A percentile compares a stretch with the other conserved stretches of the same genome.
These are phyloP conservation scores for Yamadazyma atmosphaerica DNA, from an alignment of 1,139 yeast species.

Conservation along the genomic window DNA sequence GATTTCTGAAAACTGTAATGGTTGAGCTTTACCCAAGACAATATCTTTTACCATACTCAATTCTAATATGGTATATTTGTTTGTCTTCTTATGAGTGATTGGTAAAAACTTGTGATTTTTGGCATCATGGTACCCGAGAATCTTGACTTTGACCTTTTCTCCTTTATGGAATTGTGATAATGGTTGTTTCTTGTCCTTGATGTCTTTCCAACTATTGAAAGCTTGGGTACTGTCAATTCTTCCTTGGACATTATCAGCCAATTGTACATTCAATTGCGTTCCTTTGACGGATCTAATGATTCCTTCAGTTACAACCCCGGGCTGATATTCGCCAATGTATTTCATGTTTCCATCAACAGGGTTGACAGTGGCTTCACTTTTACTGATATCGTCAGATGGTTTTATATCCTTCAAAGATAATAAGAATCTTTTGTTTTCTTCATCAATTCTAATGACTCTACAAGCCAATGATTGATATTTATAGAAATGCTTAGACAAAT, in stretches of 20 bases:
- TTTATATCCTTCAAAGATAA: constrained; percentile 51
- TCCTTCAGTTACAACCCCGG: constrained; percentile 66
- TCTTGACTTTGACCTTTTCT: constrained; percentile 58
- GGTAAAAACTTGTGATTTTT: constrained; percentile 71
- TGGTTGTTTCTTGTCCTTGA: constrained; percentile 60
- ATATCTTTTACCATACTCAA: constrained; percentile 52
- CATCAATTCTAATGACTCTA: constrained; percentile 62
- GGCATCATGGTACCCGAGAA: constrained; percentile 78
- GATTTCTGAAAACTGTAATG: constrained; percentile 37
- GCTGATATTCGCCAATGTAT: constrained; percentile 49
- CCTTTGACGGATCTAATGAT: constrained; percentile 62
- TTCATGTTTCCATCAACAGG: constrained; percentile 61
- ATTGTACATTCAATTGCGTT: constrained; percentile 71
- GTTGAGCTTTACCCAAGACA: constrained; percentile 19
- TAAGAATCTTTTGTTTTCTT: constrained; percentile 68
- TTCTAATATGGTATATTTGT: constrained; percentile 63
- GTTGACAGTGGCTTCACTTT: constrained; percentile 35
- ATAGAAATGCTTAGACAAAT: constrained; percentile 56
- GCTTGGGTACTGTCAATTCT: constrained; percentile 77
- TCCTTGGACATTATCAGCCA: constrained; percentile 81
- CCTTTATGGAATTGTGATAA: constrained; percentile 60
- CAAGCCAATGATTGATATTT: constrained; percentile 70
- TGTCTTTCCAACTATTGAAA: constrained; percentile 55
- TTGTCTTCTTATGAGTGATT: constrained; percentile 56
- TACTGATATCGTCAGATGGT: constrained; percentile 24